Conservation (phyloP, 2,329 filamentous ascomycete species). For the Uncinocarpus reesii region DNA sequence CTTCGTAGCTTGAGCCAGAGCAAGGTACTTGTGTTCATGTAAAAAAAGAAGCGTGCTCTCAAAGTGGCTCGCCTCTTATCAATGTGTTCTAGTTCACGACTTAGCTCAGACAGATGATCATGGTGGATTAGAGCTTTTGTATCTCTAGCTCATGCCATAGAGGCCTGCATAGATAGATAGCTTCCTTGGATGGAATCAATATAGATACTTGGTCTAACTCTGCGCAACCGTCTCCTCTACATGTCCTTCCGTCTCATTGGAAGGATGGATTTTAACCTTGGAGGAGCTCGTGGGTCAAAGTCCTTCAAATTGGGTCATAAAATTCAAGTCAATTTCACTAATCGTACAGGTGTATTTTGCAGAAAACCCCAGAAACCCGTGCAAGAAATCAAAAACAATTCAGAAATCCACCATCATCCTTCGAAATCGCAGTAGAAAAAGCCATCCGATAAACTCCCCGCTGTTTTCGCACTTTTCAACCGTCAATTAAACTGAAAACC, state of each 20-base stretch:
- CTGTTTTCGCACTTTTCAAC: conserved; percentile 6
- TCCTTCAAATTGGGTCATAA: not conserved
- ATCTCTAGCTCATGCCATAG: conserved; percentile 5
- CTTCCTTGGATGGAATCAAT: not conserved
- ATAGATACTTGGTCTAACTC: not conserved
- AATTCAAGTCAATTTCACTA: conserved; percentile 7
- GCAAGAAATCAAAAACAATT: not conserved
- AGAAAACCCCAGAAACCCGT: not conserved
- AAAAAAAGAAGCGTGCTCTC: no score
- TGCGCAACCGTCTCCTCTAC: not conserved
- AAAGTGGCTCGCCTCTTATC: no score
- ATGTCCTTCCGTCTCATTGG: no score
- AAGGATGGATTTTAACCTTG: not conserved
- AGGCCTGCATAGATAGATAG: conserved; percentile 3
- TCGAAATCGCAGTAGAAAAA: no score
- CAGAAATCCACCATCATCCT: conserved; percentile 6
- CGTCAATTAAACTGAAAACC: not conserved
- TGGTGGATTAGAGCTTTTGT: not conserved
- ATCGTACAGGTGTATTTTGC: conserved; percentile 12
- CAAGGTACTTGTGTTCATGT: not conserved
- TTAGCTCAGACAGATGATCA: not conserved
- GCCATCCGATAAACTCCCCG: conserved; percentile 8
- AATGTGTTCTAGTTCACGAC: no score
- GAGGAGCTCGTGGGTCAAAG: no score
- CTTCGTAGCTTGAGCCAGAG: not conserved